Base-by-base conservation (phyloP, 768 basidiomycete species). In the Galerina marginata region DNA sequence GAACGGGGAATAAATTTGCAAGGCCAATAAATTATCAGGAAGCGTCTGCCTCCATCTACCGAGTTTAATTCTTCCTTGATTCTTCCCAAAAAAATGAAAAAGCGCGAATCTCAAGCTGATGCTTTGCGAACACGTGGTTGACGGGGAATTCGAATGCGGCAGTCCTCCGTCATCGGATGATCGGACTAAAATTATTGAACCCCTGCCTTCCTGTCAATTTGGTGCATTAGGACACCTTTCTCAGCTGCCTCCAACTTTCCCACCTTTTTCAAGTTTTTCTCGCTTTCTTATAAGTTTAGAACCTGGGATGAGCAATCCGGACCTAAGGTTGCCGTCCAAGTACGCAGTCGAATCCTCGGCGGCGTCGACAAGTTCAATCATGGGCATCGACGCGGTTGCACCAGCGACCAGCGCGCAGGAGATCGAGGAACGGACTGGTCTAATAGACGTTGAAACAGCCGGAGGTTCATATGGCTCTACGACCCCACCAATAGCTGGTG, bases 351-450 rank as follows among this genome's bases (percentile, higher is more conserved):
- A 53, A 25, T 71, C 69, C 2, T 69, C 69, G 0, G 59, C 63
- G 16, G 63, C 70, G 12, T 74, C 72, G 23, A 66, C 71, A 42
- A 73, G 63, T 54, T 77, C 76, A n/a, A 72, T 79, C 54, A 72
- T 72, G 68, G 74, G 72, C 42, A 75, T 79, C 46, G 76, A 79
- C 64, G 65, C 69, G 15, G 67, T 71, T 40, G 38, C 59, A 3
- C 54, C 40, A 33, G 7, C 29, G 29, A 2, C 60, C 45, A 48
- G 15, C 52, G 40, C 55, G 3, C 55, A 64, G 14, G 68, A 65
- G 23, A 54, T 64, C 14, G 74, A 72, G 26, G 77, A 79, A 59
- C 67, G 73, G 23, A 74, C 75, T 2, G 71, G 72, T 2, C 63
- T 80, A 25, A 60, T 80, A 47, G 77, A 80, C 40, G 66, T 53